Evolutionary conservation across 768 basidiomycete genomes (phyloP), one percentile per base, ranked within the genome.

Genomic region (Chalciporus piperatus): DNA sequence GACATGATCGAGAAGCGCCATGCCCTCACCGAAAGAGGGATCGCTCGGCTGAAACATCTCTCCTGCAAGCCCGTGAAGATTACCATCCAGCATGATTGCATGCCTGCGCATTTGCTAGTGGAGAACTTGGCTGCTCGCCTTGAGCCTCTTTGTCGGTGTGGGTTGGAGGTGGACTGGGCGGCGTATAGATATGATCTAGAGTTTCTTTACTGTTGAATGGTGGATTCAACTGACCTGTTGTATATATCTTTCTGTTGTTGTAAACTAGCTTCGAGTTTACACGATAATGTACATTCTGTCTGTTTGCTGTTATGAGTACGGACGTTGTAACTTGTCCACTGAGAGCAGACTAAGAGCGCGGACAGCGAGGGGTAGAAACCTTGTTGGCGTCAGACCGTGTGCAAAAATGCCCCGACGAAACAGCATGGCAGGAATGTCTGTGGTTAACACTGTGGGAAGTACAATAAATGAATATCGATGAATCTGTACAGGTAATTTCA

Each of bases 1-100:
- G 54, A 64, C 7, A 60, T 64, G 64, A 51, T 64, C 9, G 64
- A 65, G 47, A 12, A 38, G 25, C 61, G 63, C 32, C 61, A 58
- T 40, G 47, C 58, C 28, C 19, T 60, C 25, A 41, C 38, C 0
- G 55, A 47, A 6, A 54, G 39, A 10, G 56, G 54, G 14, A 48
- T 64, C 9, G 45, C 54, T 16, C 57, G 46, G 20, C 6, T 64
- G 17, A 54, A 16, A 12, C 37, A 59, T 9, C 47, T 64, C 19
- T 66, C 58, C 41, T 64, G 63, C 52, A 63, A 58, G 47, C 63
- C 63, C 2, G 58, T 50, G 27, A 47, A 19, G 30, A 32, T 60
- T 14, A 46, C 14, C 14, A 23, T 48, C 12, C 39, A 25, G 41
- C 52, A 65, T 17, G 57, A 62, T 9, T 62, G 54, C 17, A 52